A percentile compares a stretch with the other conserved stretches of the same genome.
Evolutionary conservation across 352 stramenopile species (phyloP).

Genomic region (Globisporangium canariense): DNA sequence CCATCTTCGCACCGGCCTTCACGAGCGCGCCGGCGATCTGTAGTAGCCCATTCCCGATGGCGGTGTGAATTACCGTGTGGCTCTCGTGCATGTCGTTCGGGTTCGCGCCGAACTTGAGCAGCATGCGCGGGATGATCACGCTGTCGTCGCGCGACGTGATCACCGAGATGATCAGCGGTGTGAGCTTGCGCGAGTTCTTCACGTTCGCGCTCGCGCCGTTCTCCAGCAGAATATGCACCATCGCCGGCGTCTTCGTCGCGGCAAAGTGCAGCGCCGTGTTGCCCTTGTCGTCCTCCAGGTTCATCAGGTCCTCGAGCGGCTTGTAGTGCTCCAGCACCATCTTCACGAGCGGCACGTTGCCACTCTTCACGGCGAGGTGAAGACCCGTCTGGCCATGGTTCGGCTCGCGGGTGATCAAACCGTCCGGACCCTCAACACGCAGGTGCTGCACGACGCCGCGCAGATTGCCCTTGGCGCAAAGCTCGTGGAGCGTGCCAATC

Average conservation of each 20-base stretch:
- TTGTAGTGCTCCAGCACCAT: constrained; percentile 82
- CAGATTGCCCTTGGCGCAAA: constrained; percentile 80
- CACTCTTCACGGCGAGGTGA: constrained; percentile 80
- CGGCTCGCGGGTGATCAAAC: constrained; percentile 63
- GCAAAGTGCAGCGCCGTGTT: constrained; percentile 87
- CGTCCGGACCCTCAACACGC: constrained; percentile 65
- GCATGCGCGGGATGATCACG: constrained; percentile 83
- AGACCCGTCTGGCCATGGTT: constrained; percentile 84
- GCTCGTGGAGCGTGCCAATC: constrained; percentile 75
- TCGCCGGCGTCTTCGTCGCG: constrained; percentile 78
- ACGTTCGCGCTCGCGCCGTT: constrained; percentile 76
- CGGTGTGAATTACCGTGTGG: constrained; percentile 85
- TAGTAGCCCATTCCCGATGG: constrained; percentile 53
- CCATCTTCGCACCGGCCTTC: constrained; percentile 81
- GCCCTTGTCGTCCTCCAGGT: constrained; percentile 85
- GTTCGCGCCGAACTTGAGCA: constrained; percentile 86
- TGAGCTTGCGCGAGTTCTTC: constrained; percentile 85
- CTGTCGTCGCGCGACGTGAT: constrained; percentile 84
- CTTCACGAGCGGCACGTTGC: constrained; percentile 80
- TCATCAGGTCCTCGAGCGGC: constrained; percentile 74
- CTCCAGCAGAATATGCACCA: constrained; percentile 82
- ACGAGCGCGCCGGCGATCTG: constrained; percentile 81
- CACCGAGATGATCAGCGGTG: constrained; percentile 82
- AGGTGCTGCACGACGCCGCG: constrained; percentile 73
- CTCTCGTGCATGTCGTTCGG: constrained; percentile 88